Conservation (phyloP, 208 protist species). For the Acanthamoeba lenticulata region DNA sequence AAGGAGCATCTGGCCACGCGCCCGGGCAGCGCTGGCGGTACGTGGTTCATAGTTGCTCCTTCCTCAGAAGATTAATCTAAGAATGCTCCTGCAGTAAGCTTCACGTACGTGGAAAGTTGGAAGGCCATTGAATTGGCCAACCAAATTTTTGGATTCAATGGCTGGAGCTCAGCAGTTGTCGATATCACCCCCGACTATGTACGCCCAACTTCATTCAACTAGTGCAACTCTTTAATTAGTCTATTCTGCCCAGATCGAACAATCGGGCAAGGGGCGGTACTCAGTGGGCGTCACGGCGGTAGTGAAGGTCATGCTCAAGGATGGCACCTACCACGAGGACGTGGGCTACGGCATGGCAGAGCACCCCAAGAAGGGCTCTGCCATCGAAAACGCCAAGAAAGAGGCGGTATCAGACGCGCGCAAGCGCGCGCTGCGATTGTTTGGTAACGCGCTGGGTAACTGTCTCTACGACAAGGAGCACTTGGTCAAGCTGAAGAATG, state of each 20-base stretch:
- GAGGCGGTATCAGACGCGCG: conserved; percentile 84
- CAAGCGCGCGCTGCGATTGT: conserved; percentile 83
- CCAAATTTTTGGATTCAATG: conserved; percentile 85
- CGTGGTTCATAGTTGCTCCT: too few relatives aligned
- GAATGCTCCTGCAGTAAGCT: not conserved
- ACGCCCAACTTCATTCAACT: too few relatives aligned
- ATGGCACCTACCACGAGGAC: conserved; percentile 86
- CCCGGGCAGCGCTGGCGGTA: conserved; percentile 55
- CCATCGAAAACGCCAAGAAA: conserved; percentile 85
- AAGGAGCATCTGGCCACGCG: conserved; percentile 68
- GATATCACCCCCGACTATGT: conserved; percentile 80
- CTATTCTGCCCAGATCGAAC: conserved; percentile 70
- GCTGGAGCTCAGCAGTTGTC: conserved; percentile 82
- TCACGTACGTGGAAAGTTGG: conserved; percentile 83
- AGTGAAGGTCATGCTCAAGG: conserved; percentile 82
- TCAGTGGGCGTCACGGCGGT: conserved; percentile 77
- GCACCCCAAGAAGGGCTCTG: conserved; percentile 78
- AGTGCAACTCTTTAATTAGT: too few relatives aligned
- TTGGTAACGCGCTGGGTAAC: conserved; percentile 84
- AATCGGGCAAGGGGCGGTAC: conserved; percentile 65
- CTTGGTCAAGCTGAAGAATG: conserved; percentile 67
- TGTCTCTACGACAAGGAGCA: conserved; percentile 82
- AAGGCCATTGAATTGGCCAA: conserved; percentile 85
- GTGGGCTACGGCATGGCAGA: conserved; percentile 83
- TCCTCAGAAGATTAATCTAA: too few relatives aligned